Evolutionary conservation across 164 flowering plant genomes (phyloP).

Genomic region (Chloranthus sessilifolius): DNA sequence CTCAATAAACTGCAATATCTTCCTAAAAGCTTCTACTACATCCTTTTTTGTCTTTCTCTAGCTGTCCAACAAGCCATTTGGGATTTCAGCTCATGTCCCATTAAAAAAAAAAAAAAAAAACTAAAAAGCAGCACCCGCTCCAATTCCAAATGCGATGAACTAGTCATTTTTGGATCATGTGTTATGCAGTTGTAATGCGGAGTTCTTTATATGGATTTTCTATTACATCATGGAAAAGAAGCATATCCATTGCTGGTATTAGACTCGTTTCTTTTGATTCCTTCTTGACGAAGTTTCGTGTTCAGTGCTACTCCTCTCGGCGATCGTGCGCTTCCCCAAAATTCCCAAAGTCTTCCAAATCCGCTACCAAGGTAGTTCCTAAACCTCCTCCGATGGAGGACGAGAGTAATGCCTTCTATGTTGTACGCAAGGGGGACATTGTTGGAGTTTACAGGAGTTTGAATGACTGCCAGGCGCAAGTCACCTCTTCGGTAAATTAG

Average conservation of each 20-base stretch:
- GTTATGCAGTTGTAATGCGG: constrained; percentile 18
- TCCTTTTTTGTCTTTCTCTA: no score
- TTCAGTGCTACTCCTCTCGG: constrained; percentile 42
- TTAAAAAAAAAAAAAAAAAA: no score
- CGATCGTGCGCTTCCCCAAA: constrained; percentile 13
- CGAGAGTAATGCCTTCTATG: constrained; percentile 68
- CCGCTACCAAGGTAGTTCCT: no score
- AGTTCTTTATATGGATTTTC: constrained; percentile 19
- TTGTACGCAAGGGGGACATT: constrained; percentile 85
- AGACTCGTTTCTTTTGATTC: constrained; percentile 22
- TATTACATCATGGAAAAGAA: constrained; percentile 27
- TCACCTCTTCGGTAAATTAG: constrained; percentile 35
- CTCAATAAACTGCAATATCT: no score
- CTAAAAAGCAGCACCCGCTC: no score
- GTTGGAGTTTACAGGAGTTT: constrained; percentile 76
- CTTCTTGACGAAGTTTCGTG: constrained; percentile 28
- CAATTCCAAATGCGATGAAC: no score
- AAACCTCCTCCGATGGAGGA: constrained; percentile 38
- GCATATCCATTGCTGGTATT: constrained; percentile 21
- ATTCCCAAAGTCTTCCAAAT: constrained; percentile 20
- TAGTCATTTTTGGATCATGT: no score
- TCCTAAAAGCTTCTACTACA: no score
- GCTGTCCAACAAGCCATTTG: no score
- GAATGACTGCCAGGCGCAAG: constrained; percentile 80
- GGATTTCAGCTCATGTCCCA: no score